Base-by-base conservation (phyloP, 2,329 filamentous ascomycete genomes). In the Endothia cerciana region DNA sequence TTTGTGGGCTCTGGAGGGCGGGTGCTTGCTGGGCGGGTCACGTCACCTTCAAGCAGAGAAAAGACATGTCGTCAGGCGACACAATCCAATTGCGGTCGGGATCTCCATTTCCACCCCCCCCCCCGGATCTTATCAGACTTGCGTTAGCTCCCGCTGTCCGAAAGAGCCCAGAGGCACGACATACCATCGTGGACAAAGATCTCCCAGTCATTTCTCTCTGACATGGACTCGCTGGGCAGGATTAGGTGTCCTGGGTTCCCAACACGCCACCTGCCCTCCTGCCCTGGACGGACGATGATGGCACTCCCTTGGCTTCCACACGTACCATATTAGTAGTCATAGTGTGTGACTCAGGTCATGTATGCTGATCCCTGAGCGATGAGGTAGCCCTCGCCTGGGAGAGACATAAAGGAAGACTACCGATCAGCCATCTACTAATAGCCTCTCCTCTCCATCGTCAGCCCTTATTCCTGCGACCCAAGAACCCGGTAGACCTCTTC, bases 121-220 rank as follows among this genome's bases (percentile, higher is more conserved):
- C 40, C 57, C 58, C 45, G 40, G 65, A 58, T 66, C 47, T 55
- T 28, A 55, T 22, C 62, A 59, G 53, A 49, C 57, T 57, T 60
- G 65, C 62, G 57, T 67, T 67, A 67, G 65, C 62, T 67, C 65
- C 65, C 62, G 65, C 59, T 30, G 45, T 47, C 58, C 55, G n/a
- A 41, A n/a, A 53, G 59, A 57, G 60, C 55, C n/a, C 59, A 65
- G 49, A 43, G 49, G 45, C 47, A 53, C 47, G 60, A 53, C 45
- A 62, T 41, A 22, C n/a, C 30, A 28, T 25, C 49, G 43, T 51
- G 30, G 56, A 57, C 60, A 40, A n/a, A 60, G 55, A 53, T 38
- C 58, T 55, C 53, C 41, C 62, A 51, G 41, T 53, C 43, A 28
- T 33, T n/a, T 25, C n/a, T 8, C 7, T 25, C 55, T 17, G 40